Base-by-base conservation (phyloP, 768 basidiomycete species). In the Suillus occidentalis region DNA sequence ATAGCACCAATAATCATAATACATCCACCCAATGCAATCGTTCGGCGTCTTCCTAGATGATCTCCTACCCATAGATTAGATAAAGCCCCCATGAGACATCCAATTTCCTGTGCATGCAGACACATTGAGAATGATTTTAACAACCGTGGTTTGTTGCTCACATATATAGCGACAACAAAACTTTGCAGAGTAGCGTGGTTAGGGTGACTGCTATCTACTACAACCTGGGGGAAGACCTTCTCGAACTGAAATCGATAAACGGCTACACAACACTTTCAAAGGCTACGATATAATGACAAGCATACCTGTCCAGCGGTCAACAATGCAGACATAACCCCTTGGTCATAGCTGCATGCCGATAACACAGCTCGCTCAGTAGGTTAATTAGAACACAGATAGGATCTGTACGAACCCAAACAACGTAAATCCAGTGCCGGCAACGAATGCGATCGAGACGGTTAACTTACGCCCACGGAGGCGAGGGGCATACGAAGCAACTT, bases 261-360 rank as follows among this genome's bases (percentile, higher is more conserved):
- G 47, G 18, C 40, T 18, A 64, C 61, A 59, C 28, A 4, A 10
- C 14, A 20, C 47, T 50, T n/a, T n/a, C 53, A 18, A 28, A 43
- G 55, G 45, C 10, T 9, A 12, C 10, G 31, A 16, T 6, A 12
- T 34, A 20, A 61, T 61, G 13, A 5, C 6, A 37, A 12, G 39
- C 43, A 25, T 63, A 85, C 84, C 77, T 85, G 82, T 55, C 77
- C 76, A 0, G 88, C 83, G 5, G 84, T 87, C 58, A 89, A 74
- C 25, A 89, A 76, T 20, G 87, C 86, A n/a, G 84, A 84, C 87
- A 89, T 87, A 39, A 89, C 88, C 50, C 87, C 88, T 71, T 89
- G 89, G 69, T 89, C 88, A 74, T 88, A 89, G 34, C 86, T 87
- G 31, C 18, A 61, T 34, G 37, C 6, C 43, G 50, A 55, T 20